Percentiles rank a stretch among this genome's conserved stretches.
Conservation (phyloP, 1,284 basidiomycete species). For the Cryptococcus sp. region DNA sequence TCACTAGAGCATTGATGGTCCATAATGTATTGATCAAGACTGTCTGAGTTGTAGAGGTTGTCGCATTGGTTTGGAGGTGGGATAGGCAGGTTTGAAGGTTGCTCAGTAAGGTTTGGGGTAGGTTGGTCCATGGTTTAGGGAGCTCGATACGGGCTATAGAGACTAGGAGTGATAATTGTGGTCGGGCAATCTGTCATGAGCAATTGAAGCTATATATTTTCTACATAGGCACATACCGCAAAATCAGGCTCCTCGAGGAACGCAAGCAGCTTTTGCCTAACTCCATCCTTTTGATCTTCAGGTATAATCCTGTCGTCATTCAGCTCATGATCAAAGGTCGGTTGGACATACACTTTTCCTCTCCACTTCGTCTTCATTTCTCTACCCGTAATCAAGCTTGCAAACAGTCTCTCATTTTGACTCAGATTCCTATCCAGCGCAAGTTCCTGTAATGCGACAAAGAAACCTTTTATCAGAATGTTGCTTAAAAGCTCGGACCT, state of each 20-base stretch:
- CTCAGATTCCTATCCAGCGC: slow-evolving; percentile 32
- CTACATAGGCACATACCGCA: slow-evolving; percentile 18
- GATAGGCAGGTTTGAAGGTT: slow-evolving; percentile 35
- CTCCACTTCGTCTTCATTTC: slow-evolving; percentile 48
- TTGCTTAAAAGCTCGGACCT: not conserved
- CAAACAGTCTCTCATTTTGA: slow-evolving; percentile 38
- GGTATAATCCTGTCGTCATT: slow-evolving; percentile 34
- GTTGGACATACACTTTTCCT: slow-evolving; percentile 34
- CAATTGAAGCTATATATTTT: too few relatives aligned
- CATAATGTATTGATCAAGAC: slow-evolving; percentile 46
- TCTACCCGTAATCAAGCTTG: slow-evolving; percentile 41
- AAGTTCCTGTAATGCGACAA: slow-evolving; percentile 38
- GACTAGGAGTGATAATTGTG: slow-evolving; percentile 43
- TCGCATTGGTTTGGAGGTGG: slow-evolving; percentile 15
- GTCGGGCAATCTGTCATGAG: slow-evolving; percentile 40
- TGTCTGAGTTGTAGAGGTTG: slow-evolving; percentile 27
- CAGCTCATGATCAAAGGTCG: not conserved
- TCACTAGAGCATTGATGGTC: slow-evolving; percentile 48
- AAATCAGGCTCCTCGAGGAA: slow-evolving; percentile 45
- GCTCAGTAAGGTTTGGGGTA: slow-evolving; percentile 37
- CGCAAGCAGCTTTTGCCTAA: slow-evolving; percentile 39
- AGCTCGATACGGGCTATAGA: slow-evolving; percentile 45
- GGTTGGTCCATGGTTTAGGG: slow-evolving; percentile 35
- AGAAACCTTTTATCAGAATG: slow-evolving; percentile 29
- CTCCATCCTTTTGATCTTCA: slow-evolving; percentile 40